phyloP scores from a whole-genome alignment of 2,329 filamentous ascomycete species.

The Colletotrichum sp. region DNA sequence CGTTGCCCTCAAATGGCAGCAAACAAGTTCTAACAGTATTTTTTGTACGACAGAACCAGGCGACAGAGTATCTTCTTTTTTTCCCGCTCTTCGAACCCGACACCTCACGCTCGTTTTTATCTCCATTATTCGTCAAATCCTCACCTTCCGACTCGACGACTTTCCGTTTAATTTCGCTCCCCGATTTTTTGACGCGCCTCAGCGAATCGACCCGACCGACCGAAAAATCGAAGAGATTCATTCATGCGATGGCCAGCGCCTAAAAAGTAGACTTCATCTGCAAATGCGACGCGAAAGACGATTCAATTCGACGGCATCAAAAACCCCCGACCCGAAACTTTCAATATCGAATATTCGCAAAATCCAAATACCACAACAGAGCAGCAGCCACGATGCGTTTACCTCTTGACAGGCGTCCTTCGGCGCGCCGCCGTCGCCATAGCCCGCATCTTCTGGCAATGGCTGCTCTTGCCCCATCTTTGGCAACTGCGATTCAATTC shows the following conservation, averaged over 20 bases:
- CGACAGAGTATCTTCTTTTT: conserved; percentile 4
- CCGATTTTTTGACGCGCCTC: conserved; percentile 7
- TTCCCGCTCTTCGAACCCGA: background rate
- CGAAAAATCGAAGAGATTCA: background rate
- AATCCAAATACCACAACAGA: background rate
- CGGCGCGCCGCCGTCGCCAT: conserved; percentile 42
- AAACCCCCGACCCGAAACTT: background rate
- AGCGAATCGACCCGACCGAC: background rate
- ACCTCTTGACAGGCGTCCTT: conserved; percentile 45
- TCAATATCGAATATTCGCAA: conserved; percentile 3
- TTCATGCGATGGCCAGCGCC: conserved; percentile 4
- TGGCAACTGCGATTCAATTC: conserved; percentile 61
- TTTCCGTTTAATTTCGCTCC: conserved; percentile 14
- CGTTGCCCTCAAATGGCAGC: conserved; percentile 8
- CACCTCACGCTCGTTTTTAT: conserved; percentile 16
- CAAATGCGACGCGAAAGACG: conserved; percentile 15
- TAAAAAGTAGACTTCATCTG: conserved; percentile 9
- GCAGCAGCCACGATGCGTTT: conserved; percentile 49
- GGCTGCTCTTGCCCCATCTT: conserved; percentile 42
- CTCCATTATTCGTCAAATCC: background rate
- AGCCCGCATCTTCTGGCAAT: conserved; percentile 43
- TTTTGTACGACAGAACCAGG: background rate
- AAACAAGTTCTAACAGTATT: conserved; percentile 14
- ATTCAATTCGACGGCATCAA: background rate
- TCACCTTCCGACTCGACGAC: background rate